Evolutionary conservation across 2,329 filamentous ascomycete genomes (phyloP).

Genomic region (Aplosporella prunicola): DNA sequence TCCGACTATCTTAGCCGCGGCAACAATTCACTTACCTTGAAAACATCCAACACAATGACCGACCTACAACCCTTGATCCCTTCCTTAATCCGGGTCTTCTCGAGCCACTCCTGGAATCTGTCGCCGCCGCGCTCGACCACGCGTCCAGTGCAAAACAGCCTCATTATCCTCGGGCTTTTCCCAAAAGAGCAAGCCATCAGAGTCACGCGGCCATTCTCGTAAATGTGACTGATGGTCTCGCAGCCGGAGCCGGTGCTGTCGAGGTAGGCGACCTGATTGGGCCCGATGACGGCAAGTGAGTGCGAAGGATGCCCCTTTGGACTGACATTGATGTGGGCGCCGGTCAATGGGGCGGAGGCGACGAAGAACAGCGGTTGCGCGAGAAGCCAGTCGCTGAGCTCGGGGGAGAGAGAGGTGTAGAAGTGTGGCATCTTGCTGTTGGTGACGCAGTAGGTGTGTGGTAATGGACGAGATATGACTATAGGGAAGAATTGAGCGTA

Average conservation of each 20-base stretch:
- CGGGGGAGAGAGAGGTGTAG: constrained; percentile 44
- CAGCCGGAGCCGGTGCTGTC: constrained; percentile 66
- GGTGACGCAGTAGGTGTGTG: background rate
- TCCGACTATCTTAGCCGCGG: constrained; percentile 3
- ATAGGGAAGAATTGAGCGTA: no score
- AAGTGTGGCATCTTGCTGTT: constrained; percentile 46
- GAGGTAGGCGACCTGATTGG: constrained; percentile 57
- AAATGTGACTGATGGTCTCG: constrained; percentile 66
- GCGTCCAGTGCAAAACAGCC: constrained; percentile 51
- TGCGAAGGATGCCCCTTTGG: constrained; percentile 59
- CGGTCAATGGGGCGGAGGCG: constrained; percentile 59
- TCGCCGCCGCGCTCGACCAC: constrained; percentile 52
- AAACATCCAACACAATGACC: constrained; percentile 53
- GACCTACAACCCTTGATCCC: constrained; percentile 39
- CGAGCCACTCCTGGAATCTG: constrained; percentile 25
- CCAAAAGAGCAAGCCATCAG: constrained; percentile 65
- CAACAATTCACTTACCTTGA: constrained; percentile 35
- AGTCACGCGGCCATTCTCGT: constrained; percentile 67
- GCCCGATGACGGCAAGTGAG: constrained; percentile 52
- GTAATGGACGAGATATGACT: background rate
- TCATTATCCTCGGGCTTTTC: constrained; percentile 49
- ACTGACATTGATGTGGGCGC: constrained; percentile 63
- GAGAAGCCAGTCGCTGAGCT: constrained; percentile 55
- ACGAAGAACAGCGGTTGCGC: constrained; percentile 67
- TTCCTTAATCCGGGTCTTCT: constrained; percentile 36